A percentile compares a stretch with the other conserved stretches of the same genome.
Conservation (phyloP, 345 rosid species). For the Nasturtium officinale region DNA sequence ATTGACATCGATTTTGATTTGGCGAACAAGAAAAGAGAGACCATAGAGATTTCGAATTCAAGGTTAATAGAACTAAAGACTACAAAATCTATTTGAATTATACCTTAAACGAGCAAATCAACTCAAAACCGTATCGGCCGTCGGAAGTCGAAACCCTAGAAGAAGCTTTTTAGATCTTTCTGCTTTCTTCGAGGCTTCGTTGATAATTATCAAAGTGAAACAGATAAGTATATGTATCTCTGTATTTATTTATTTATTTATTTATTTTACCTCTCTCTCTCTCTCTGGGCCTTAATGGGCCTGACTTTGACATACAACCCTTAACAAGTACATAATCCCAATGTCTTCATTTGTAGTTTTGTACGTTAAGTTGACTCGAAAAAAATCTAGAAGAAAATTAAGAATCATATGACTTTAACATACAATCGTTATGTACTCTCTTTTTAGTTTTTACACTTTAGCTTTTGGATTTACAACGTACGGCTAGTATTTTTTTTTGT, state of each 20-base stretch:
- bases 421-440: too few species aligned
- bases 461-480: background rate
- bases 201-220: slow-evolving; percentile 3
- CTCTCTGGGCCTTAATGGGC: too few species aligned
- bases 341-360: background rate
- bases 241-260: background rate
- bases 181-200: slow-evolving; percentile 22
- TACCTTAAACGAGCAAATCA: background rate
- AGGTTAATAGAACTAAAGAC: background rate
- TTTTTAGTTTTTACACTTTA: background rate
- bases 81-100: background rate
- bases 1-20: background rate
- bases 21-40: background rate
- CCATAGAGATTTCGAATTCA: background rate
- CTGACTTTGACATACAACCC: too few species aligned
- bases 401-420: too few species aligned
- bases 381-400: too few species aligned
- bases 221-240: background rate
- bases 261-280: background rate
- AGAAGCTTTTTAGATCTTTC: slow-evolving; percentile 6
- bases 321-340: too few species aligned
- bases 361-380: background rate
- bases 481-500: background rate
- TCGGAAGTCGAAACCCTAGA: slow-evolving; percentile 38
- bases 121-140: slow-evolving; percentile 16